Percentiles rank a stretch among this genome's conserved stretches.
phyloP scores from a whole-genome alignment of 441 rosid genomes.

The Aquilaria agallochum region DNA sequence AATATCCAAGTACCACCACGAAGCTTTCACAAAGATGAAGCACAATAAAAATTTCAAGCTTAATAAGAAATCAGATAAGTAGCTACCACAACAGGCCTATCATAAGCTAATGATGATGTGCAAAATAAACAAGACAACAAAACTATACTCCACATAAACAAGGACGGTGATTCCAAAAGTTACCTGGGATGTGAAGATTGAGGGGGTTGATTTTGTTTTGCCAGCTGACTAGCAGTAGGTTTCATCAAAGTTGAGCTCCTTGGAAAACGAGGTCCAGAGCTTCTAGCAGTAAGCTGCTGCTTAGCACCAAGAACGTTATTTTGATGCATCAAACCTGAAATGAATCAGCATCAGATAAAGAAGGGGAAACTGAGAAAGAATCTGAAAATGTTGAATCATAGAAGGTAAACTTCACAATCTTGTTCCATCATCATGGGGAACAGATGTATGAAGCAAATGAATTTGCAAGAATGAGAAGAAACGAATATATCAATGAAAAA shows the following conservation, averaged over 20 bases:
- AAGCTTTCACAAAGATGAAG: too few relatives aligned
- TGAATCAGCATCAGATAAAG: neutral
- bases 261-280: constrained; percentile 29
- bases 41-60: too few relatives aligned
- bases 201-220: constrained; percentile 61
- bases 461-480: neutral
- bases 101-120: too few relatives aligned
- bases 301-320: constrained; percentile 30
- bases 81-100: too few relatives aligned
- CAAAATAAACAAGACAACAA: neutral
- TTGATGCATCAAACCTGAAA: constrained; percentile 39
- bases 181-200: constrained; percentile 52
- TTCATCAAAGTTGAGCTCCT: constrained; percentile 93
- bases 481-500: neutral
- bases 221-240: constrained; percentile 88
- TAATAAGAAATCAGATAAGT: too few relatives aligned
- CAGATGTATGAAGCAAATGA: neutral
- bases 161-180: constrained; percentile 13
- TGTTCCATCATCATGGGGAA: too few relatives aligned
- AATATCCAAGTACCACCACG: too few relatives aligned
- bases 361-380: too few relatives aligned
- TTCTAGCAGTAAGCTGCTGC: constrained; percentile 33
- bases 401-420: too few relatives aligned
- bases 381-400: too few relatives aligned
- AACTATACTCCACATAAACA: neutral